These are phyloP conservation scores for Mycena belliarum DNA, from an alignment of 768 basidiomycete genomes.

Conservation along the genomic window DNA sequence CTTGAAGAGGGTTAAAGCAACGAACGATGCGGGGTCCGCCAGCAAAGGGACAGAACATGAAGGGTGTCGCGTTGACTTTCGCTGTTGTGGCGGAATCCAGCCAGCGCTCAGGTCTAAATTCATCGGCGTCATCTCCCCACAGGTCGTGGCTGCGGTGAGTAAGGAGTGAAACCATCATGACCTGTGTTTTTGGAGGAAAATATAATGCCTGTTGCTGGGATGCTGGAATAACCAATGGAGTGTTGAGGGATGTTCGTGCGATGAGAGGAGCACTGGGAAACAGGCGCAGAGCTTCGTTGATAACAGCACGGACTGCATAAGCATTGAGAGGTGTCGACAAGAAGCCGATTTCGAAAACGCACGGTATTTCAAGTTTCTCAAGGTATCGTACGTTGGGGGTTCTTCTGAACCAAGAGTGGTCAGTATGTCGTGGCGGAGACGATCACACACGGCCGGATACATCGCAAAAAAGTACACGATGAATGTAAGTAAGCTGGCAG, in stretches of 20 bases:
- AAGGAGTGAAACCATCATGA: constrained; percentile 1
- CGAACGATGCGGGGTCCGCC: constrained; percentile 5
- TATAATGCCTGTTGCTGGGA: constrained; percentile 1
- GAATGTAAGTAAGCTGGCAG: constrained; percentile 49
- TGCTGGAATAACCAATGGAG: constrained; percentile 4
- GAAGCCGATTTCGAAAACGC: constrained; percentile 17
- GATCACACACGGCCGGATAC: constrained; percentile 42
- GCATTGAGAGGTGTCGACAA: background rate
- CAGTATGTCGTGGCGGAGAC: constrained; percentile 44
- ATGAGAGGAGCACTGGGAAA: constrained; percentile 11
- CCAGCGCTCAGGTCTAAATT: constrained; percentile 11
- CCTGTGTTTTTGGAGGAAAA: background rate
- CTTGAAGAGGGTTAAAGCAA: background rate
- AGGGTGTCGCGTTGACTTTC: constrained; percentile 3
- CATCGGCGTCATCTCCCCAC: constrained; percentile 10
- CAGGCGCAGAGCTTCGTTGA: constrained; percentile 33
- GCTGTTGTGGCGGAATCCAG: background rate
- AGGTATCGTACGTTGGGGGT: constrained; percentile 38
- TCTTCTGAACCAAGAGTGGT: constrained; percentile 32
- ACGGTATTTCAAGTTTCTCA: constrained; percentile 50
- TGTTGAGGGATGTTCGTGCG: background rate
- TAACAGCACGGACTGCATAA: constrained; percentile 45
- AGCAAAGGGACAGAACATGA: constrained; percentile 9
- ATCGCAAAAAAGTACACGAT: constrained; percentile 44
- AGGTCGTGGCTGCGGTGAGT: constrained; percentile 4